Conservation (phyloP, 306 rosid genomes). For the Begonia peltatifolia region DNA sequence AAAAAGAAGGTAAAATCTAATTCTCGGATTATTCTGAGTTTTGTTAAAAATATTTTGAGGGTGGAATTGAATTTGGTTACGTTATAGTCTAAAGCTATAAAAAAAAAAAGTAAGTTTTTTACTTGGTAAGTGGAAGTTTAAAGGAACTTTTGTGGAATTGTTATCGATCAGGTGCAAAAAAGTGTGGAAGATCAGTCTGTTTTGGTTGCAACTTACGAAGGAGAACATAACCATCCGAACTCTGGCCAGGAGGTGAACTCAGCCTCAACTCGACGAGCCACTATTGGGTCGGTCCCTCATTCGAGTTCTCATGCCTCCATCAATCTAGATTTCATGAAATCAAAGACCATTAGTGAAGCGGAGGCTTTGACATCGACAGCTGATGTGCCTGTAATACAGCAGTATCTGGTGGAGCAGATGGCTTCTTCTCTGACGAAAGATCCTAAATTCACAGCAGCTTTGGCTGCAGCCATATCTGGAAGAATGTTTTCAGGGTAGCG, state of each 20-base stretch:
- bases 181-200: constrained; percentile 84
- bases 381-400: constrained; percentile 40
- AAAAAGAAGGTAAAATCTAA: constrained; percentile 67
- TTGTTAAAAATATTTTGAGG: not conserved
- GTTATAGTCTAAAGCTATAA: no score
- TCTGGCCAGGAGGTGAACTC: constrained; percentile 51
- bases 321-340: constrained; percentile 47
- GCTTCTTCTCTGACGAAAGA: constrained; percentile 87
- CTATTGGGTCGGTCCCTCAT: constrained; percentile 24
- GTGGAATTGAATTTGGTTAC: no score
- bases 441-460: constrained; percentile 85
- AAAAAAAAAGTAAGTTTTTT: not conserved
- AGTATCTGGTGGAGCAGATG: constrained; percentile 82
- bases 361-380: constrained; percentile 21
- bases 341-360: constrained; percentile 28
- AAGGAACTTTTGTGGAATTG: not conserved
- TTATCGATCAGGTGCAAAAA: constrained; percentile 65
- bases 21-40: not conserved
- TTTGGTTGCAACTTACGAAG: constrained; percentile 90
- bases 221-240: constrained; percentile 82
- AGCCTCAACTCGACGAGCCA: constrained; percentile 27
- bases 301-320: constrained; percentile 26
- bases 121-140: not conserved
- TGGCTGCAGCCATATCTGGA: constrained; percentile 89
- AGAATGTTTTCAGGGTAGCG: constrained; percentile 24